A percentile compares a stretch with the other conserved stretches of the same genome.
Conservation (phyloP, 2,329 filamentous ascomycete species). For the Cladophialophora chaetospira region DNA sequence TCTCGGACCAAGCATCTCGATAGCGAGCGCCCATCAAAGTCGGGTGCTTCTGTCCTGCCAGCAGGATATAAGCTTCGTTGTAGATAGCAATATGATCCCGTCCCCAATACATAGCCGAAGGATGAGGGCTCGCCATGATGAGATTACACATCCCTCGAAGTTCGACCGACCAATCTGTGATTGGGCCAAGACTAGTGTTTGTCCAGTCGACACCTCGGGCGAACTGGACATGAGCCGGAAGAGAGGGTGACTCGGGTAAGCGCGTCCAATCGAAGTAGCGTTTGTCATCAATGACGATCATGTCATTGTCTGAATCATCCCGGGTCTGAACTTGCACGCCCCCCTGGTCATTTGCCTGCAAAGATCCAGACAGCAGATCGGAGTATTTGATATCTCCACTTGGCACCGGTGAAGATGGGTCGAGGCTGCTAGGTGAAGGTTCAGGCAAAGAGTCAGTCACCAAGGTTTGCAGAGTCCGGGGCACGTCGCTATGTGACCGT, state of each 20-base stretch:
- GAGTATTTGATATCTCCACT: slow-evolving; percentile 12
- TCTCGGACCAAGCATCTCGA: slow-evolving; percentile 68
- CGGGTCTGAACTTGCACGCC: neutral
- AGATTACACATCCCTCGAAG: slow-evolving; percentile 77
- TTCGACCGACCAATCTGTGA: slow-evolving; percentile 71
- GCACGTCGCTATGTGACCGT: slow-evolving; percentile 5
- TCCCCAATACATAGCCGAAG: slow-evolving; percentile 79
- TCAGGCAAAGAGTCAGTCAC: slow-evolving; percentile 6
- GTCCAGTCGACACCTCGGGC: slow-evolving; percentile 73
- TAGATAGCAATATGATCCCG: slow-evolving; percentile 68
- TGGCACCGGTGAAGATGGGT: slow-evolving; percentile 12
- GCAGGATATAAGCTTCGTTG: slow-evolving; percentile 69
- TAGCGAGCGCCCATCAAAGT: slow-evolving; percentile 73
- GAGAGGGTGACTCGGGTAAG: slow-evolving; percentile 62
- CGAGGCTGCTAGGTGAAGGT: slow-evolving; percentile 7
- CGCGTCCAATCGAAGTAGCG: slow-evolving; percentile 81
- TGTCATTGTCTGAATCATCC: slow-evolving; percentile 17
- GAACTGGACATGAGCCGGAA: slow-evolving; percentile 73
- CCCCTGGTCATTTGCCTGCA: slow-evolving; percentile 5
- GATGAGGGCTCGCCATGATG: slow-evolving; percentile 76
- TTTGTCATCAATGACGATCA: slow-evolving; percentile 42
- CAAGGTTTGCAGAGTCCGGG: slow-evolving; percentile 12
- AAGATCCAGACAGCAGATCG: slow-evolving; percentile 20
- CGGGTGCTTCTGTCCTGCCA: slow-evolving; percentile 78
- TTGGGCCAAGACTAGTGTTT: slow-evolving; percentile 71